A percentile compares a stretch with the other conserved stretches of the same genome.
phyloP scores from a whole-genome alignment of 1,139 yeast species.

The Kodamaea sp. region DNA sequence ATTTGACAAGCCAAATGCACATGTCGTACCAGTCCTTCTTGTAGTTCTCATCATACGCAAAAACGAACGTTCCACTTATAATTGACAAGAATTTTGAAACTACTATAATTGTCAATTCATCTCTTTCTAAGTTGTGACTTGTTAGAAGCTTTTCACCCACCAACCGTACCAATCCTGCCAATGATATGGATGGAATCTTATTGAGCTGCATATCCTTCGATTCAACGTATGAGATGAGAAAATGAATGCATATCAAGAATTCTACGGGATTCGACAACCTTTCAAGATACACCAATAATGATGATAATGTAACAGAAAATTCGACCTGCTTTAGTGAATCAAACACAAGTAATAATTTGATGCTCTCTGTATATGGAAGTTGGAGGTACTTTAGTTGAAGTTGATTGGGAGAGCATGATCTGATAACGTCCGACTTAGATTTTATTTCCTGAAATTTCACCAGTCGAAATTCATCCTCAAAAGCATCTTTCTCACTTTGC shows the following conservation, averaged over 20 bases:
- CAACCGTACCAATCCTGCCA: constrained; percentile 22
- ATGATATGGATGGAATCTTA: constrained; percentile 3
- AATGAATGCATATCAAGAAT: constrained; percentile 7
- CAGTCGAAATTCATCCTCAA: constrained; percentile 8
- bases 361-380: constrained; percentile 4
- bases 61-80: constrained; percentile 15
- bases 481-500: constrained; percentile 1
- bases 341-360: constrained; percentile 6
- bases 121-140: constrained; percentile 31
- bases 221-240: constrained; percentile 6
- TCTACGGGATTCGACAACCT: constrained; percentile 3
- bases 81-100: constrained; percentile 27
- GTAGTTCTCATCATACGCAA: constrained; percentile 17
- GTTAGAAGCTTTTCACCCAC: constrained; percentile 35
- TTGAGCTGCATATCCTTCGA: not conserved
- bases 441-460: too few species aligned
- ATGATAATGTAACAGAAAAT: constrained; percentile 6
- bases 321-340: not conserved
- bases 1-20: constrained; percentile 31
- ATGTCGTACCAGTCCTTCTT: constrained; percentile 38
- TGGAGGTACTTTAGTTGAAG: constrained; percentile 4
- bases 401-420: constrained; percentile 4
- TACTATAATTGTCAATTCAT: constrained; percentile 31
- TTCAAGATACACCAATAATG: constrained; percentile 8
- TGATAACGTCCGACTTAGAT: too few species aligned